Conservation (phyloP, 2,329 filamentous ascomycete species). For the Aureobasidium sp. region DNA sequence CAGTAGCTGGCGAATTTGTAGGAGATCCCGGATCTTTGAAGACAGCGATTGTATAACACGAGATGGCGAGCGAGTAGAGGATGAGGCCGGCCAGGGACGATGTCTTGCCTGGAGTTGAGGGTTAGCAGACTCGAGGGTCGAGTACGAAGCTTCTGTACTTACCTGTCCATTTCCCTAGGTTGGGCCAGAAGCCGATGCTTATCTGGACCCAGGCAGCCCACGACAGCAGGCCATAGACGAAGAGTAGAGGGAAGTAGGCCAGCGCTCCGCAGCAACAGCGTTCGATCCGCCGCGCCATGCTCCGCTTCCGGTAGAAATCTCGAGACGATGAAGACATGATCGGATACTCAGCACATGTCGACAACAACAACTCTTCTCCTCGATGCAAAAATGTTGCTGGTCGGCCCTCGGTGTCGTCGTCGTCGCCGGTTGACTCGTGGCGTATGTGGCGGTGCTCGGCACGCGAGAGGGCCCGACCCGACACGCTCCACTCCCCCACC, state of each 20-base stretch:
- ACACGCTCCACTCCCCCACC: background rate
- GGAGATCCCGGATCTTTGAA: slow-evolving; percentile 81
- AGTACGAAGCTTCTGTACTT: slow-evolving; percentile 10
- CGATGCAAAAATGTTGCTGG: background rate
- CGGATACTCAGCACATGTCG: background rate
- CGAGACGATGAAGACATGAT: slow-evolving; percentile 25
- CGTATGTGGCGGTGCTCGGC: background rate
- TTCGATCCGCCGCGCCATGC: slow-evolving; percentile 63
- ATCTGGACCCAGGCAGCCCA: slow-evolving; percentile 90
- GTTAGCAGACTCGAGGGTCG: background rate
- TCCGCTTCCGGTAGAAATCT: slow-evolving; percentile 26
- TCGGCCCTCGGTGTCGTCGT: background rate
- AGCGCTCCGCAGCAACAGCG: slow-evolving; percentile 72
- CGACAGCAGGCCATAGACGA: slow-evolving; percentile 82
- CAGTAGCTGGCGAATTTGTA: slow-evolving; percentile 20
- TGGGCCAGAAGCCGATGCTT: slow-evolving; percentile 55
- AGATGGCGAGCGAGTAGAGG: slow-evolving; percentile 73
- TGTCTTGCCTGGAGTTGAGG: slow-evolving; percentile 24
- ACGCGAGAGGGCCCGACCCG: background rate
- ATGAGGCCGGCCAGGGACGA: slow-evolving; percentile 47
- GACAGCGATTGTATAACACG: slow-evolving; percentile 85
- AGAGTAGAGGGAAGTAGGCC: slow-evolving; percentile 77
- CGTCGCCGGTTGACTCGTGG: background rate
- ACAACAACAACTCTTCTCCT: background rate
- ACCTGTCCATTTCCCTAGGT: slow-evolving; percentile 40